Base-by-base conservation (phyloP, 345 rosid genomes). In the Hibiscus syriacus region DNA sequence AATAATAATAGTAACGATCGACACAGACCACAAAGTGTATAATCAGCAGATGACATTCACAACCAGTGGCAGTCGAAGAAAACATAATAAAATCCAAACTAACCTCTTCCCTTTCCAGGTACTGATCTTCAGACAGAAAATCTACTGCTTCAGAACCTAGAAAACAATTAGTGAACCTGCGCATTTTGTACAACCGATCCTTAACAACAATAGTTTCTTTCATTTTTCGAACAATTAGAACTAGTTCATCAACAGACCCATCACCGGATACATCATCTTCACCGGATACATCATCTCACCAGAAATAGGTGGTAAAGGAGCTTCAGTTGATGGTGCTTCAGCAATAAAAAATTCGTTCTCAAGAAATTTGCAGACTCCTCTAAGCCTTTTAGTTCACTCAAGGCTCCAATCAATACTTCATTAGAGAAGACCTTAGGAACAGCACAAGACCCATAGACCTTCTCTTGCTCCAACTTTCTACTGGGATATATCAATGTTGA, bases 221-320 rank as follows among this genome's bases (percentile, higher is more conserved):
- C 96, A 90, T 90, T 80, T 86, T 92, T 38, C 59, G 74, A 14
- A 84, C 91, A 68, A 92, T 77, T 65, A 87, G 75, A 53, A 91
- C 92, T 52, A 87, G 79, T 75, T 92, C 98, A 78, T 92, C 98
- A 30, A 85, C 54, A 60, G 82, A 68, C 68, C 88, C 96, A 50
- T 82, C 77, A 69, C 75, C 76, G 6, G 90, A 81, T 36, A 71
- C 74, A 55, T 92, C 96, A 77, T 90, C 98, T 83, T n/a, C n/a
- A n/a, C n/a, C n/a, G n/a, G n/a, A n/a, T n/a, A n/a, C n/a, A n/a
- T n/a, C n/a, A n/a, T n/a, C n/a, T 92, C 96, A 32, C 96, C 98
- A 41, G 96, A 92, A 68, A 90, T 85, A 61, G 98, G 96, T 0
- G 91, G 89, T 38, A 86, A 38, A 70, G 96, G 98, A 76, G 91